Percentiles rank a stretch among this genome's conserved stretches.
These are phyloP conservation scores for Leucocoprinus sp. DNA, from an alignment of 768 basidiomycete species.

Conservation along the genomic window DNA sequence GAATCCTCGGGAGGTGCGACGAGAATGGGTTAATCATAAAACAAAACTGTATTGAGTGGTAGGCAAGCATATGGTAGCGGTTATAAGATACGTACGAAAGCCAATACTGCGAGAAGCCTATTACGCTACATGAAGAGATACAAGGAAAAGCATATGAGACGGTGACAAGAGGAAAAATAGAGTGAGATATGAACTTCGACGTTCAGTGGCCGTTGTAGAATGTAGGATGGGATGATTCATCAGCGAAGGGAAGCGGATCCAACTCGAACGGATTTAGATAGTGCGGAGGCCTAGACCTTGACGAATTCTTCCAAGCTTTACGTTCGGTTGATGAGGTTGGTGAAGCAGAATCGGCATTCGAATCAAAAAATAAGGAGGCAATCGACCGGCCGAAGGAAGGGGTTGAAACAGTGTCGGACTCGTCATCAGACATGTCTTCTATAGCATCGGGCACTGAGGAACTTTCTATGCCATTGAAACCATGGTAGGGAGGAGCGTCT, in stretches of 20 bases:
- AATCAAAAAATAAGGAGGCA: slow-evolving; percentile 45
- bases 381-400: slow-evolving; percentile 53
- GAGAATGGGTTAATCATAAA: slow-evolving; percentile 1
- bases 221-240: slow-evolving; percentile 27
- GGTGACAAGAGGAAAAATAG: slow-evolving; percentile 19
- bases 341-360: slow-evolving; percentile 43
- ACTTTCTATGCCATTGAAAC: slow-evolving; percentile 58
- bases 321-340: slow-evolving; percentile 39
- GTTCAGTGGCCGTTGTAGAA: slow-evolving; percentile 47
- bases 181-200: slow-evolving; percentile 22
- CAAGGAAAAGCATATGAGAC: slow-evolving; percentile 15
- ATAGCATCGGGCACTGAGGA: slow-evolving; percentile 70
- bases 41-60: slow-evolving; percentile 5
- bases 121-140: slow-evolving; percentile 13
- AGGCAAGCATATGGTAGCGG: slow-evolving; percentile 10
- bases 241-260: slow-evolving; percentile 65
- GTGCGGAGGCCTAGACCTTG: slow-evolving; percentile 46
- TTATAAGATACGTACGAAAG: slow-evolving; percentile 7
- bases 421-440: slow-evolving; percentile 81
- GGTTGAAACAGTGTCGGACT: slow-evolving; percentile 63
- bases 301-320: slow-evolving; percentile 38
- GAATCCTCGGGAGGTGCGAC: neutral
- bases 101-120: slow-evolving; percentile 5
- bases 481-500: slow-evolving; percentile 57
- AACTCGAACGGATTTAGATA: slow-evolving; percentile 60